Evolutionary conservation across 345 rosid species (phyloP), one percentile per base, ranked within the genome.

Genomic region (Gossypioides kirkii): DNA sequence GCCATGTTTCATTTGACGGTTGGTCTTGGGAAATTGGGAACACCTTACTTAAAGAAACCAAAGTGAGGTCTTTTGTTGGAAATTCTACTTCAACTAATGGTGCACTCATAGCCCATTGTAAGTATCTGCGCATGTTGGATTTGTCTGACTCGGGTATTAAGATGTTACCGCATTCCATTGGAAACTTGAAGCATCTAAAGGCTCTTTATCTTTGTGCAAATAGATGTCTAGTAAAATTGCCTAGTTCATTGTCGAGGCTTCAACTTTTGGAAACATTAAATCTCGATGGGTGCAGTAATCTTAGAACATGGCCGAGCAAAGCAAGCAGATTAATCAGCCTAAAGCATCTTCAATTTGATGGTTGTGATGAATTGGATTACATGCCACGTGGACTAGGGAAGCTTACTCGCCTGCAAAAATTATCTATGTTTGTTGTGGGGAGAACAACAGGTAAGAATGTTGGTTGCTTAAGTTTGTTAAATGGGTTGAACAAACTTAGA

Each of bases 381-480:
- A 9, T 62, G 67, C 67, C 67, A 17, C 25, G 25, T 36, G 67
- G 67, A 38, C 7, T 62, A 23, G 67, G 47, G 13, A 11, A 62
- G 1, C 14, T 62, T 3, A 62, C 67, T 62, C n/a, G 26, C 18
- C 47, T 62, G 7, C 6, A 13, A n/a, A 4, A 2, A 13, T 62
- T 62, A 38, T 0, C 0, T 1, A 0, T 0, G 14, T 62, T 62
- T n/a, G 14, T 36, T 17, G 23, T 36, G 0, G 67, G 23, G 10
- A 62, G 0, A 7, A n/a, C 75, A 7, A n/a, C 75, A 1, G 16
- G 82, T 0, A 82, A 63, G 10, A 80, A 38, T 0, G 14, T 17
- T 38, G 67, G 47, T n/a, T 1, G 0, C 1, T n/a, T 62, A 38
- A n/a, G 14, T 0, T 47, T 38, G 10, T n/a, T 62, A 9, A 17